phyloP scores from a whole-genome alignment of 768 basidiomycete species.

The Kwoniella sp. region DNA sequence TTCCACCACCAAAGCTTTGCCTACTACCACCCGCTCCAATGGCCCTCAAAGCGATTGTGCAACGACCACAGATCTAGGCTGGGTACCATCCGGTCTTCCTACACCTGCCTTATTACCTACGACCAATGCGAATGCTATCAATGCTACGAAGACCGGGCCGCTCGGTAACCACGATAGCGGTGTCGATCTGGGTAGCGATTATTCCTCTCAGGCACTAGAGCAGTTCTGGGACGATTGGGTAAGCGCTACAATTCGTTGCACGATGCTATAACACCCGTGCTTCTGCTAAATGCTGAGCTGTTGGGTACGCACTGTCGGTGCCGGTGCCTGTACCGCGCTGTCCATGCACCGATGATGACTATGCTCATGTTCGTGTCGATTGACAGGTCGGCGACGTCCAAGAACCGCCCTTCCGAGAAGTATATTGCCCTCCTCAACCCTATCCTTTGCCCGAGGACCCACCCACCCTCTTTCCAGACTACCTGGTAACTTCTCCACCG shows the following conservation, averaged over 20 bases:
- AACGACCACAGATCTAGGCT: constrained; percentile 16
- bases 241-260: constrained; percentile 6
- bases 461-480: constrained; percentile 24
- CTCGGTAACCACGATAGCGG: constrained; percentile 9
- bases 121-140: constrained; percentile 14
- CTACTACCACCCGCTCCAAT: background rate
- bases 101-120: constrained; percentile 7
- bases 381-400: constrained; percentile 20
- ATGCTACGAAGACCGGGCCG: constrained; percentile 15
- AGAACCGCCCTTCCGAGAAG: constrained; percentile 14
- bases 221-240: constrained; percentile 29
- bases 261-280: too few species aligned
- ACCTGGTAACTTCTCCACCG: constrained; percentile 42
- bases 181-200: constrained; percentile 8
- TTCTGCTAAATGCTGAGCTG: too few species aligned
- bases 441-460: constrained; percentile 24
- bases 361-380: too few species aligned
- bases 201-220: constrained; percentile 4
- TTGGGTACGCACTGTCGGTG: too few species aligned
- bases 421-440: constrained; percentile 22
- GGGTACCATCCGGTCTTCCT: constrained; percentile 15
- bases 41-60: background rate
- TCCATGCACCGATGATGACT: too few species aligned
- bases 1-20: too few species aligned
- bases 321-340: too few species aligned